Percentiles rank a stretch among this genome's conserved stretches.
Evolutionary conservation across 1,284 basidiomycete genomes (phyloP).

Genomic region (Boletus smithii): DNA sequence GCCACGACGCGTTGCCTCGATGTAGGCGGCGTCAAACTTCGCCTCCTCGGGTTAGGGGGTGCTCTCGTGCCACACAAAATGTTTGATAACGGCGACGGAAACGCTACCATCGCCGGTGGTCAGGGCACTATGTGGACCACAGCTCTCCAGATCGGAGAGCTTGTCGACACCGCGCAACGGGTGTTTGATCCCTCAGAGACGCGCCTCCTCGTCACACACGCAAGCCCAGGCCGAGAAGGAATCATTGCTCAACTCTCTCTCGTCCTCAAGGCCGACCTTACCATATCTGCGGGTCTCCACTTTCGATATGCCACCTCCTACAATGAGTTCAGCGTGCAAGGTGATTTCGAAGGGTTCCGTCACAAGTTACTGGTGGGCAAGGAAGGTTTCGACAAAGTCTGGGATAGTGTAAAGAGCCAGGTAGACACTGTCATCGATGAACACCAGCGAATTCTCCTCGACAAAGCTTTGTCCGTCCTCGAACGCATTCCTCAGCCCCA

Average conservation of each 20-base stretch:
- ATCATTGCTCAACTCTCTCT: slow-evolving; percentile 89
- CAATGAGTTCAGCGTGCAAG: slow-evolving; percentile 95
- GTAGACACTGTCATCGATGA: slow-evolving; percentile 93
- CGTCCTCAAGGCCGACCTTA: slow-evolving; percentile 91
- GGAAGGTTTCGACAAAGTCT: slow-evolving; percentile 85
- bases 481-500: slow-evolving; percentile 73
- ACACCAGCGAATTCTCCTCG: slow-evolving; percentile 82
- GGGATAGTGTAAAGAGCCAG: slow-evolving; percentile 90
- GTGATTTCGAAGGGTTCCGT: slow-evolving; percentile 86
- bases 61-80: slow-evolving; percentile 96
- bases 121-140: slow-evolving; percentile 99
- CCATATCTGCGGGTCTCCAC: slow-evolving; percentile 92
- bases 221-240: slow-evolving; percentile 90
- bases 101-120: slow-evolving; percentile 93
- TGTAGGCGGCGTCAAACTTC: slow-evolving; percentile 89
- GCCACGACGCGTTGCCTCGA: slow-evolving; percentile 89
- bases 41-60: slow-evolving; percentile 92
- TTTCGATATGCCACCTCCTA: slow-evolving; percentile 96
- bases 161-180: slow-evolving; percentile 95
- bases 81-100: slow-evolving; percentile 95
- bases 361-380: slow-evolving; percentile 79
- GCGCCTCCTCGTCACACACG: slow-evolving; percentile 89
- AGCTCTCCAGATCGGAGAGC: slow-evolving; percentile 94
- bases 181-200: slow-evolving; percentile 93
- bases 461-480: slow-evolving; percentile 86